phyloP scores from a whole-genome alignment of 495 filamentous ascomycete species.

The Penicillium subrubescens region DNA sequence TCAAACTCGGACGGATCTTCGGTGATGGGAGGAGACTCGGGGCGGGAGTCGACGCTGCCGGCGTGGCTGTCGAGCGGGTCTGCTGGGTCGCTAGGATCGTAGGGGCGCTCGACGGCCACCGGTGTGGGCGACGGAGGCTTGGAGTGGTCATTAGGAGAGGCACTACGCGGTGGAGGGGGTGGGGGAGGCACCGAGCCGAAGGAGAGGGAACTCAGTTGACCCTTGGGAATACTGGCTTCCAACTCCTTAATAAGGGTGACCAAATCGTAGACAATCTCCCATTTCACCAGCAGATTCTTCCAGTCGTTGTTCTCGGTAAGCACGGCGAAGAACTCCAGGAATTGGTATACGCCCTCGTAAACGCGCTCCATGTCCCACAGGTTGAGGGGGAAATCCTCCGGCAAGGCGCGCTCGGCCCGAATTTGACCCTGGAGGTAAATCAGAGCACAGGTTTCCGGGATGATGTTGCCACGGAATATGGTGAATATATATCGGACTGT shows the following conservation, averaged over 20 bases:
- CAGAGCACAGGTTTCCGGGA: conserved; percentile 88
- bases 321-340: conserved; percentile 91
- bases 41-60: conserved; percentile 46
- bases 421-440: conserved; percentile 94
- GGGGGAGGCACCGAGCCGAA: conserved; percentile 34
- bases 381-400: conserved; percentile 88
- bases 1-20: conserved; percentile 88
- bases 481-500: conserved; percentile 89
- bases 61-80: conserved; percentile 44
- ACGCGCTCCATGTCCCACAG: conserved; percentile 96
- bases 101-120: conserved; percentile 59
- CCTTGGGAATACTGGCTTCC: conserved; percentile 80
- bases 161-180: conserved; percentile 30
- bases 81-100: conserved; percentile 51
- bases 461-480: conserved; percentile 86
- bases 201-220: conserved; percentile 53
- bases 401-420: conserved; percentile 60
- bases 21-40: conserved; percentile 63
- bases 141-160: conserved; percentile 34
- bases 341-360: conserved; percentile 86
- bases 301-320: conserved; percentile 74
- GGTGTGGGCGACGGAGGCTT: conserved; percentile 38
- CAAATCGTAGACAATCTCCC: conserved; percentile 84
- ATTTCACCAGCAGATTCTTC: conserved; percentile 76
- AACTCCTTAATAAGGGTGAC: conserved; percentile 82